Evolutionary conservation across 179 eudicot species (phyloP).

Genomic region (Camellia oleifera): DNA sequence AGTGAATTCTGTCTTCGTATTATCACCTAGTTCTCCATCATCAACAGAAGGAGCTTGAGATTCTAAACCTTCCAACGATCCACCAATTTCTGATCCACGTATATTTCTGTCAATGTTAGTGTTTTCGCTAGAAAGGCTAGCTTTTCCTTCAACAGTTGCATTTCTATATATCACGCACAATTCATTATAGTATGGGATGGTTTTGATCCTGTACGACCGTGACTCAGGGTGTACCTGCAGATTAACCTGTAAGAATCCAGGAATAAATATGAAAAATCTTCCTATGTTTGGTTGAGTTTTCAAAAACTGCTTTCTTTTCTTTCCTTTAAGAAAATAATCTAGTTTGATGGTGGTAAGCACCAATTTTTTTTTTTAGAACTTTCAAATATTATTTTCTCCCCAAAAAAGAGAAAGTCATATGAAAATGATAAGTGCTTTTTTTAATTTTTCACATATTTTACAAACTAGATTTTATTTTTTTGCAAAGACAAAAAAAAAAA

Average conservation of each 20-base stretch:
- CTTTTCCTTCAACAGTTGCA: conserved; percentile 12
- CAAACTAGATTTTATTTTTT: no score
- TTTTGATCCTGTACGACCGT: conserved; percentile 30
- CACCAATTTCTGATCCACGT: conserved; percentile 10
- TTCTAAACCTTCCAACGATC: conserved; percentile 12
- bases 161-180: conserved; percentile 31
- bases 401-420: no score
- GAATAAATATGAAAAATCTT: background rate
- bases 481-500: no score
- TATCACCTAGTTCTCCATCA: conserved; percentile 16
- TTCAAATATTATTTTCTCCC: no score
- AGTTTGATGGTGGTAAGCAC: no score
- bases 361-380: no score
- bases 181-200: conserved; percentile 31
- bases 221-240: conserved; percentile 35
- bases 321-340: no score
- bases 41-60: conserved; percentile 20
- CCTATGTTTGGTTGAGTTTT: no score
- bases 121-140: conserved; percentile 13
- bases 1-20: conserved; percentile 5
- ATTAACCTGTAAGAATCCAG: conserved; percentile 8
- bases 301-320: no score
- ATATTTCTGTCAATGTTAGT: background rate
- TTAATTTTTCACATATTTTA: no score
- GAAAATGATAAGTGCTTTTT: no score